Evolutionary conservation across 2,329 filamentous ascomycete genomes (phyloP), one percentile per base, ranked within the genome.

Genomic region (Niveomyces coronatus): DNA sequence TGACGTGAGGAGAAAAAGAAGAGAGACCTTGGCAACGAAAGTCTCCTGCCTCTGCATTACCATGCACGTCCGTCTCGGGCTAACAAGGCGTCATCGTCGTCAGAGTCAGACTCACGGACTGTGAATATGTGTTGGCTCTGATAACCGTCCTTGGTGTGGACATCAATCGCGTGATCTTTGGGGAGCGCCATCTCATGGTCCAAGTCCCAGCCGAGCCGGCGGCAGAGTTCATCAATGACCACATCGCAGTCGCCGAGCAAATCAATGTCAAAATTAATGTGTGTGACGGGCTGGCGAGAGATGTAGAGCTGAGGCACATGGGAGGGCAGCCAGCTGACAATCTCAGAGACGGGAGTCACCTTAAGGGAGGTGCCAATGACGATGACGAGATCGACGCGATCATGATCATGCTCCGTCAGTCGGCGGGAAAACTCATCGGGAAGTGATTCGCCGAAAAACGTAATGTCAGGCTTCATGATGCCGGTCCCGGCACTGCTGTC

Each of bases 391-490:
- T 98, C 91, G 2, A 84, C 85, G 41, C 74, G 68, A 46, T 85
- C 76, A 42, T 78, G 77, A 59, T 98, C 91, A 49, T 85, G 74
- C 43, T 85, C 71, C n/a, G 84, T 77, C 11, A 96, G 73, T 7
- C 88, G 81, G 35, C 76, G 68, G 41, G 82, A 83, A 60, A 98
- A 98, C 48, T 77, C 74, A 49, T 85, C 78, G 0, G 89, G 88
- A 1, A 98, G 78, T 35, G 79, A 72, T 63, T 98, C 91, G 49
- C 89, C 89, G 53, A 96, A 96, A 66, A 98, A 96, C 32, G 86
- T 96, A 54, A 98, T 96, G 63, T 96, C 89, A 8, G 91, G 91
- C 70, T 84, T 94, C 86, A 94, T 94, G 55, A 94, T 78, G 40
- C 85, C 86, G 3, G 78, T 74, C 33, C 71, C 68, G 78, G 76